Evolutionary conservation across 306 rosid species (phyloP), one percentile per base, ranked within the genome.

Genomic region (Corylus avellana): DNA sequence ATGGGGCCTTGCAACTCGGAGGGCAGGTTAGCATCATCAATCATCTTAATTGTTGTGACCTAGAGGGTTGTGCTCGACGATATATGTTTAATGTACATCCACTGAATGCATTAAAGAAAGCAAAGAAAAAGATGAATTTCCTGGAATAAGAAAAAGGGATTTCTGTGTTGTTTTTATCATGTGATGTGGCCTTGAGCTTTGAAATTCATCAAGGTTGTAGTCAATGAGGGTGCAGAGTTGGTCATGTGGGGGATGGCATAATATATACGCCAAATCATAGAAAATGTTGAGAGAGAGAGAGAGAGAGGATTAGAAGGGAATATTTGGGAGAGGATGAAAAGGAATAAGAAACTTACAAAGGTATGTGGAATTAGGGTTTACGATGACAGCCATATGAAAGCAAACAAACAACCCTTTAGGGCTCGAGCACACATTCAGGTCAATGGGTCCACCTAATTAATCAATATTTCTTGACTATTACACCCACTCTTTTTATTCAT

Each of bases 341-440:
- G 88, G 90, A 89, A 89, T 86, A 87, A 91, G 77, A 82, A 86
- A 77, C 62, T 70, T 82, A 77, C 77, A 72, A 79, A 81, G 69
- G 84, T 70, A 83, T 84, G 81, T 82, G 77, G 81, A 79, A 79
- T 72, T 84, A 77, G 84, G 80, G 83, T 70, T 86, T 84, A 73
- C 74, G 74, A 79, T 75, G 86, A 83, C 92, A 87, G 87, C 81
- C 80, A 85, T 69, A 68, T 76, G 91, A 76, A 89, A 86, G 88
- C 85, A 85, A 92, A 92, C 92, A 89, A 91, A 87, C 87, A 85
- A 88, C 75, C 80, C 97, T 90, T 90, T 84, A 83, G 79, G 49
- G 85, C 77, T 74, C 84, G 48, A 73, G 50, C 89, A 80, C 81
- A 70, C 82, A 78, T 84, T 80, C 77, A 80, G 88, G 97, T 88